Evolutionary conservation across 2,329 filamentous ascomycete species (phyloP), one percentile per base, ranked within the genome.

Genomic region (Neurospora sp.): DNA sequence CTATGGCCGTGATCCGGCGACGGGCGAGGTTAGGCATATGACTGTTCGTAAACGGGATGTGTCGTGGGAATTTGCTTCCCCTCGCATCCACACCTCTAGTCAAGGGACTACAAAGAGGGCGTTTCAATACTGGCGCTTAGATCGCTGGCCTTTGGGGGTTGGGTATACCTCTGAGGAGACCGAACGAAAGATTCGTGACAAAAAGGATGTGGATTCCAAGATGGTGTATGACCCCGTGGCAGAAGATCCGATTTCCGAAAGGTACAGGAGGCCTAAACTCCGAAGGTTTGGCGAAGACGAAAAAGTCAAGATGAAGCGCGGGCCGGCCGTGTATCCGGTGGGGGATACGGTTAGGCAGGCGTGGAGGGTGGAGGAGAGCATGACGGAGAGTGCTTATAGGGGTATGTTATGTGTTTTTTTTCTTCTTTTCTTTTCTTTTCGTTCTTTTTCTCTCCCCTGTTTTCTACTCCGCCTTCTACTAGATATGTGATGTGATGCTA

Each of bases 131-230:
- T 86, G 84, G 77, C 76, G 78, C 72, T 76, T 86, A 66, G 78
- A 82, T 74, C 80, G 83, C 46, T 87, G 85, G 84, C 84, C 84
- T 42, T 62, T 82, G 23, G 74, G 80, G 36, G 40, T 33, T 0
- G 69, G 68, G 10, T 74, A 82, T 68, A 82, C 84, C 73, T 76
- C 71, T 7, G 68, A 75, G 33, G 73, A 75, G 28, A 76, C 72
- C n/a, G 77, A 78, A 68, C 70, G 74, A 13, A 68, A 73, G 19
- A 79, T 83, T 69, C 66, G 23, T 2, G 52, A 62, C 2, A 7
- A 8, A 0, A 67, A 66, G 4, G 78, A 80, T 70, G 72, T 80
- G 66, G 73, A 78, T 52, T 73, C 68, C 11, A 70, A 70, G 17
- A 42, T 69, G 40, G 42, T 75, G 10, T 77, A 72, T 71, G 76